Conservation (phyloP, 129 eudicot species). For the Flaveria ramosissima region DNA sequence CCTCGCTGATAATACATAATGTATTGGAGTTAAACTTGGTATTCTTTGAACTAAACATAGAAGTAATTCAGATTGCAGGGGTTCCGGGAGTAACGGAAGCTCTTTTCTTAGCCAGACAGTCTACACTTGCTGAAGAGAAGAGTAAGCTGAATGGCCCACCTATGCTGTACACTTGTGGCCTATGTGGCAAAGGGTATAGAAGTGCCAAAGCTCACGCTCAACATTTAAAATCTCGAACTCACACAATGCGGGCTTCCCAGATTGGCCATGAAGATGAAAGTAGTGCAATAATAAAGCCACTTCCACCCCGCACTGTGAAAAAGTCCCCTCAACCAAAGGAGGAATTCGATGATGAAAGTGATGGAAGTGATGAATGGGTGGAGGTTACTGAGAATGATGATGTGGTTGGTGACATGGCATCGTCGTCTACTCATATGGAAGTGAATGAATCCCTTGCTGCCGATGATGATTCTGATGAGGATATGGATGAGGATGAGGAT, state of each 20-base stretch:
- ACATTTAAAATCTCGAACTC: constrained; percentile 77
- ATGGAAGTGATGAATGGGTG: constrained; percentile 91
- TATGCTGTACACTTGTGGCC: constrained; percentile 82
- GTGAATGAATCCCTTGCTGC: constrained; percentile 43
- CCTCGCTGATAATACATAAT: not conserved
- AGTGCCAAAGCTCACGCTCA: constrained; percentile 94
- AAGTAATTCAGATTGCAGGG: constrained; percentile 72
- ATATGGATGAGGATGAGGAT: constrained; percentile 34
- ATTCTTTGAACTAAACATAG: not conserved
- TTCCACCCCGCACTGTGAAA: constrained; percentile 49
- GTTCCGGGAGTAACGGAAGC: constrained; percentile 99
- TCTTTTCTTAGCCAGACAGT: constrained; percentile 78
- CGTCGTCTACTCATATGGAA: constrained; percentile 48
- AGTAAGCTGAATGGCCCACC: constrained; percentile 63
- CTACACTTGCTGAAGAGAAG: constrained; percentile 83
- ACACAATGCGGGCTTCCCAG: constrained; percentile 71
- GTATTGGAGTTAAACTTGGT: not conserved
- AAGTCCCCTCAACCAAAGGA: constrained; percentile 44
- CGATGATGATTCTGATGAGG: constrained; percentile 45
- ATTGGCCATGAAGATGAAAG: constrained; percentile 41
- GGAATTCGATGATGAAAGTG: constrained; percentile 62
- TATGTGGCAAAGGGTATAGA: constrained; percentile 92
- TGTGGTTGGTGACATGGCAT: constrained; percentile 50
- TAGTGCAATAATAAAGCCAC: constrained; percentile 79
- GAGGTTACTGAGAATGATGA: constrained; percentile 73